Evolutionary conservation across 2,329 filamentous ascomycete genomes (phyloP).

Genomic region (Ophiostoma pallidulum): DNA sequence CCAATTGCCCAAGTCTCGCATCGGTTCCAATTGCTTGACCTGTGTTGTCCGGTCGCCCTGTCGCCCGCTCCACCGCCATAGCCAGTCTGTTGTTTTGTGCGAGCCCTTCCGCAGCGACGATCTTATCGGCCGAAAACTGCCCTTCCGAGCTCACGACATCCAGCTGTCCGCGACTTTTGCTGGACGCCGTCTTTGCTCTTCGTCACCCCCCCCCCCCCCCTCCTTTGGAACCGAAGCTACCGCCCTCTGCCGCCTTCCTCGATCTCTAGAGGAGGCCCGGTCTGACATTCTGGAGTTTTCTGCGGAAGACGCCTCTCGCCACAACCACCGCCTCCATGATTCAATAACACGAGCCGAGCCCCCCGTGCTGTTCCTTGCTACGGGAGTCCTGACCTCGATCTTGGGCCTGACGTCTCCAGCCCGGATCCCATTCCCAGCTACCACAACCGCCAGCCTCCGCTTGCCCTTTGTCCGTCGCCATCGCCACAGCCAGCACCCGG

Average conservation of each 20-base stretch:
- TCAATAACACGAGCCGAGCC: conserved; percentile 33
- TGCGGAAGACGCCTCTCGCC: background rate
- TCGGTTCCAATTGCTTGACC: too few relatives aligned
- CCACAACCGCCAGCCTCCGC: background rate
- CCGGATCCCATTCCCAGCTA: background rate
- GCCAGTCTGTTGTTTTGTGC: too few relatives aligned
- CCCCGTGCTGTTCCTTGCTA: conserved; percentile 2
- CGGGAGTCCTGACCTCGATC: background rate
- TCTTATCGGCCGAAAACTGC: too few relatives aligned
- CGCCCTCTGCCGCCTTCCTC: background rate
- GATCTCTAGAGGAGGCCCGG: background rate
- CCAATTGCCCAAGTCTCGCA: too few relatives aligned
- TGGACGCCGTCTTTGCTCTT: too few relatives aligned
- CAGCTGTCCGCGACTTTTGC: too few relatives aligned
- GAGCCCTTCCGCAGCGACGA: too few relatives aligned
- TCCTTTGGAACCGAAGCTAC: background rate
- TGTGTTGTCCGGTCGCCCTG: too few relatives aligned
- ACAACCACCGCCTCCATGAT: conserved; percentile 25
- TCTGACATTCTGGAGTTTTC: conserved; percentile 14
- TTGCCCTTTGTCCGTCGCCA: conserved; percentile 12
- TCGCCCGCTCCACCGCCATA: too few relatives aligned
- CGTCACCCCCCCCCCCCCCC: background rate
- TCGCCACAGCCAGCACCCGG: conserved; percentile 6
- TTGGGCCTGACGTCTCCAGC: background rate
- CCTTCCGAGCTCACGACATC: too few relatives aligned